Evolutionary conservation across 1,139 yeast species (phyloP).

Genomic region (Yamadazyma songkhlaensis): DNA sequence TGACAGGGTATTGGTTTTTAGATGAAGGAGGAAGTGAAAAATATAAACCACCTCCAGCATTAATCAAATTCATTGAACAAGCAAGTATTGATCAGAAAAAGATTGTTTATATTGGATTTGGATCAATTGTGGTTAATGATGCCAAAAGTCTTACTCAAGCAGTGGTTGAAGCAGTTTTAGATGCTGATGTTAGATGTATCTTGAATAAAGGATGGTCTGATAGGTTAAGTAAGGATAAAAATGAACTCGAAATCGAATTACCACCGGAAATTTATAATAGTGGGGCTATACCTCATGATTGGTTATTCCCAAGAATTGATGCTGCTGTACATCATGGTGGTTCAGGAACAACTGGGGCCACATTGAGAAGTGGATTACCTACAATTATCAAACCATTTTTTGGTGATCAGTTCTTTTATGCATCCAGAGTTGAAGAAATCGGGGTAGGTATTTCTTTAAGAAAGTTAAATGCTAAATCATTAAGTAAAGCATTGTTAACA

Average conservation of each 20-base stretch:
- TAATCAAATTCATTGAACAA: constrained; percentile 56
- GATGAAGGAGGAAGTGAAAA: constrained; percentile 60
- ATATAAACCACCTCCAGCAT: constrained; percentile 63
- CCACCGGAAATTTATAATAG: constrained; percentile 69
- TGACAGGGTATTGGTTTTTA: constrained; percentile 94
- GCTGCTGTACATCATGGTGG: constrained; percentile 99
- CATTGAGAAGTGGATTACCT: constrained; percentile 81
- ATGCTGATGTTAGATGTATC: constrained; percentile 81
- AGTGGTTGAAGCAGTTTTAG: constrained; percentile 70
- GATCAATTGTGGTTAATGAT: constrained; percentile 87
- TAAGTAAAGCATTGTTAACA: constrained; percentile 65
- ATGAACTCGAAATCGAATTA: constrained; percentile 36
- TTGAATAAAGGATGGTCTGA: constrained; percentile 96
- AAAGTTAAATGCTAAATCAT: constrained; percentile 60
- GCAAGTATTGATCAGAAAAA: constrained; percentile 65
- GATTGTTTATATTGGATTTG: constrained; percentile 89
- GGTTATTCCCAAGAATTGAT: constrained; percentile 86
- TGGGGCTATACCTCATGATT: constrained; percentile 85
- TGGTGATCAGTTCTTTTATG: constrained; percentile 95
- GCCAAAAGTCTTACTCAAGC: constrained; percentile 77
- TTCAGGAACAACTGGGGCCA: constrained; percentile 95
- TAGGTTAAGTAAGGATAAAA: constrained; percentile 37
- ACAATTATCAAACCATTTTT: constrained; percentile 91
- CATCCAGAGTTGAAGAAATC: constrained; percentile 78
- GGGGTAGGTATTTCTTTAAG: constrained; percentile 81